Conservation (phyloP, 2,329 filamentous ascomycete species). For the Passalora sequoiae region DNA sequence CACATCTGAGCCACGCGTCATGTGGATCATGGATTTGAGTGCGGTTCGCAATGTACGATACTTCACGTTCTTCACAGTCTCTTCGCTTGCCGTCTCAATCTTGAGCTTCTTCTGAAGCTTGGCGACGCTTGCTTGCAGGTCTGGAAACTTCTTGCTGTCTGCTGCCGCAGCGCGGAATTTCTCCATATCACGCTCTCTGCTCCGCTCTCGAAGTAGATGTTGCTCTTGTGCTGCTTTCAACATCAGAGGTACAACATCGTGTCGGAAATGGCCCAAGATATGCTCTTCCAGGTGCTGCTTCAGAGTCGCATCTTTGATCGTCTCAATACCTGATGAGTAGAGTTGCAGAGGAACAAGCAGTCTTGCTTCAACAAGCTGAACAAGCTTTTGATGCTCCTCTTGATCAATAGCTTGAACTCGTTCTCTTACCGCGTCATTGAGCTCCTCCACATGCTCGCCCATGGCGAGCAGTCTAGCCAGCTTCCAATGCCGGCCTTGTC, state of each 20-base stretch:
- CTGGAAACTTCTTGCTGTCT: slow-evolving; percentile 19
- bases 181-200: slow-evolving; percentile 21
- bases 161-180: slow-evolving; percentile 22
- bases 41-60: slow-evolving; percentile 17
- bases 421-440: slow-evolving; percentile 8
- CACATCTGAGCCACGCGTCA: slow-evolving; percentile 27
- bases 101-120: slow-evolving; percentile 29
- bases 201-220: slow-evolving; percentile 17
- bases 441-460: slow-evolving; percentile 11
- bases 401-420: slow-evolving; percentile 12
- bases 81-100: slow-evolving; percentile 15
- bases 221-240: slow-evolving; percentile 13
- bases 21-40: slow-evolving; percentile 21
- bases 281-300: slow-evolving; percentile 25
- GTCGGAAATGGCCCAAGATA: slow-evolving; percentile 22
- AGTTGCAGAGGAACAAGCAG: slow-evolving; percentile 24
- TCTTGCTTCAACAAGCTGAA: slow-evolving; percentile 12
- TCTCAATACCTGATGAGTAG: slow-evolving; percentile 21
- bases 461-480: slow-evolving; percentile 11
- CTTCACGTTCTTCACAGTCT: slow-evolving; percentile 13
- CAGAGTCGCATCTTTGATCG: slow-evolving; percentile 22
- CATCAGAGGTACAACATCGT: slow-evolving; percentile 18
- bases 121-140: slow-evolving; percentile 16
- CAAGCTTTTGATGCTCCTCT: slow-evolving; percentile 10
- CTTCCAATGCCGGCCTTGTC: slow-evolving; percentile 1